These are phyloP conservation scores for Gynostemma pentaphyllum DNA, from an alignment of 306 rosid genomes.

Conservation along the genomic window DNA sequence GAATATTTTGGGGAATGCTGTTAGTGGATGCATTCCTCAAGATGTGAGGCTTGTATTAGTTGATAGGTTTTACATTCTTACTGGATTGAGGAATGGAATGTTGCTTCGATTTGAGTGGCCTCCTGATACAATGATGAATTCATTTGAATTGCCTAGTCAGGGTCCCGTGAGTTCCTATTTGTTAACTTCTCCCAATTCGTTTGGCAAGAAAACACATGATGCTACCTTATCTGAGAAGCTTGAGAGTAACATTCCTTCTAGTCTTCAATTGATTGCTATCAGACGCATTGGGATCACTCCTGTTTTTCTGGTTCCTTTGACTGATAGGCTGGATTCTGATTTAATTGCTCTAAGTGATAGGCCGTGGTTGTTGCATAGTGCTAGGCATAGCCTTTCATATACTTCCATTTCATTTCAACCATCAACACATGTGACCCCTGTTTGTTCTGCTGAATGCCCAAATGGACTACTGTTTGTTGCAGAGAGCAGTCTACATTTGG, in stretches of 20 bases:
- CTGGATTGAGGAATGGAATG: constrained; percentile 94
- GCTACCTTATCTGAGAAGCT: constrained; percentile 25
- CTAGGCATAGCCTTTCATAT: constrained; percentile 85
- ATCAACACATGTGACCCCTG: constrained; percentile 86
- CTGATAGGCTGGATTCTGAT: constrained; percentile 74
- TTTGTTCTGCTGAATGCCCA: constrained; percentile 75
- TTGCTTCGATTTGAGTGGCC: constrained; percentile 95
- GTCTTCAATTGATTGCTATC: constrained; percentile 75
- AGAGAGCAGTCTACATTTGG: constrained; percentile 83
- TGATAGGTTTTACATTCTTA: constrained; percentile 64
- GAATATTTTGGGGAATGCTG: constrained; percentile 55
- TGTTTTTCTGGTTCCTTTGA: constrained; percentile 84
- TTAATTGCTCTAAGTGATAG: constrained; percentile 83
- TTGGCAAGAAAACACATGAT: constrained; percentile 14
- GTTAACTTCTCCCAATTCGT: constrained; percentile 28
- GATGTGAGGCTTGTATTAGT: constrained; percentile 81
- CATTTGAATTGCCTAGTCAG: constrained; percentile 23
- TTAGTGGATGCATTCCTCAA: constrained; percentile 86
- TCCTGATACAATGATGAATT: constrained; percentile 13
- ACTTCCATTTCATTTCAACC: constrained; percentile 91
- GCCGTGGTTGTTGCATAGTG: constrained; percentile 93
- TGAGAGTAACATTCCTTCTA: constrained; percentile 23
- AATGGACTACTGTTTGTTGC: constrained; percentile 87
- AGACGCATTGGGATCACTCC: constrained; percentile 95
- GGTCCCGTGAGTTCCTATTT: constrained; percentile 24